Base-by-base conservation (phyloP, 2,329 filamentous ascomycete genomes). In the Thermothelomyces thermophilus region DNA sequence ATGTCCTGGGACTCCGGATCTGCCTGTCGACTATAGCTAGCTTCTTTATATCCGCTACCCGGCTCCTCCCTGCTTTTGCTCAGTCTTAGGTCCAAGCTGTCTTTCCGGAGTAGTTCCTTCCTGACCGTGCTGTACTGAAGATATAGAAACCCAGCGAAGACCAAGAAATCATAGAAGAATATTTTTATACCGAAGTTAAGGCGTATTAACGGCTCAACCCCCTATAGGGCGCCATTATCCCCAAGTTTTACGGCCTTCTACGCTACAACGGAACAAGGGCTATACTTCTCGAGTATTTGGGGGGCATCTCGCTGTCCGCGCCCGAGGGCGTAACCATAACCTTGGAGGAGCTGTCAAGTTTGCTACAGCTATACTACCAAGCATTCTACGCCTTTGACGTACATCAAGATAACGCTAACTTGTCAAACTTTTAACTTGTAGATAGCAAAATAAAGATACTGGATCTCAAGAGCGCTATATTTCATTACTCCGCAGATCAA, bases 81-180 rank as follows among this genome's bases (percentile, higher is more conserved):
- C 30, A 3, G 3, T 31, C 30, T 31, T 31, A 3, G 30, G 30
- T 31, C 3, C 30, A 3, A 3, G 30, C 30, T 31, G 3, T 2
- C 14, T 31, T 31, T 31, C 30, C 30, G 30, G 30, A 31, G 30
- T 31, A 14, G 30, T 31, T 31, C 14, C 30, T 31, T 31, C 30
- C 30, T 14, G 30, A 31, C 30, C 30, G 30, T 3, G 30, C 30
- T 31, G 30, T 31, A 31, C 30, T 31, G 9, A 31, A 31, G 30
- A 31, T 31, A 31, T 14, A 31, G 14, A 31, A 31, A 3, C 30
- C 30, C 30, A 14, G 30, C 30, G 30, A 31, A 31, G 2, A 31
- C 30, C 70, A 46, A 26, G 14, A 17, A 28, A 41, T 44, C 5
- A 13, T 28, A 16, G 30, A 26, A 9, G 45, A 48, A 31, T 6